These are phyloP conservation scores for Suillus bovinus DNA, from an alignment of 768 basidiomycete genomes.

Conservation along the genomic window DNA sequence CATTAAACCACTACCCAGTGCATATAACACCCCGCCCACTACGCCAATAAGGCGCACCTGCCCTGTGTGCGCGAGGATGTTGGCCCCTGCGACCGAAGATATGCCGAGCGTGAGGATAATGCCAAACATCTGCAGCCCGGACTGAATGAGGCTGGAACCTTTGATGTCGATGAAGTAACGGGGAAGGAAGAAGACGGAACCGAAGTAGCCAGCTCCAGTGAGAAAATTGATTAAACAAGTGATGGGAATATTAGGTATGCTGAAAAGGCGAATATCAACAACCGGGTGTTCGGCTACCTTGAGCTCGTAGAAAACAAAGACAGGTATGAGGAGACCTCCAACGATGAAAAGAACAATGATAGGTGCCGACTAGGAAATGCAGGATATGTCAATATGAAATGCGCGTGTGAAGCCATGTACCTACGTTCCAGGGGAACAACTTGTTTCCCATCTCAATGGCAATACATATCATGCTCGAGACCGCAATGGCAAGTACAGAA, in stretches of 20 bases:
- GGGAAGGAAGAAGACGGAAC: conserved; percentile 38
- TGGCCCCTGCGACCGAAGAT: conserved; percentile 36
- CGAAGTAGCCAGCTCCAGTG: conserved; percentile 39
- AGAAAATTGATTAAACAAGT: conserved; percentile 39
- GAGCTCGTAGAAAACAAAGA: conserved; percentile 37
- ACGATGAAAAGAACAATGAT: conserved; percentile 31
- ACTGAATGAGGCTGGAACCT: conserved; percentile 31
- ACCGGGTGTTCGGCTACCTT: conserved; percentile 33
- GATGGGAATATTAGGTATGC: conserved; percentile 35
- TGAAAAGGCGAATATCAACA: conserved; percentile 35
- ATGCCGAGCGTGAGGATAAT: conserved; percentile 34
- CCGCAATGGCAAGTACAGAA: conserved; percentile 29
- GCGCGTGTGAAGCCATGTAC: conserved; percentile 11
- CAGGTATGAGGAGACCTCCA: conserved; percentile 32
- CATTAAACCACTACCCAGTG: conserved; percentile 35
- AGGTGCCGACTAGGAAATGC: conserved; percentile 24
- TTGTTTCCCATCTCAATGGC: conserved; percentile 42
- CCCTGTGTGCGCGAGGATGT: conserved; percentile 33
- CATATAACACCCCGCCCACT: conserved; percentile 32
- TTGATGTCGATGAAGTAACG: conserved; percentile 41
- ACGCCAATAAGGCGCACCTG: conserved; percentile 33
- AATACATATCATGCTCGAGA: conserved; percentile 36
- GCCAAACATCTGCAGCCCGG: conserved; percentile 38
- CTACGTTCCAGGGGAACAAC: conserved; percentile 34
- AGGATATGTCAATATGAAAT: neutral